Evolutionary conservation across 2,329 filamentous ascomycete species (phyloP).

Genomic region (Penicillium brevicompactum): DNA sequence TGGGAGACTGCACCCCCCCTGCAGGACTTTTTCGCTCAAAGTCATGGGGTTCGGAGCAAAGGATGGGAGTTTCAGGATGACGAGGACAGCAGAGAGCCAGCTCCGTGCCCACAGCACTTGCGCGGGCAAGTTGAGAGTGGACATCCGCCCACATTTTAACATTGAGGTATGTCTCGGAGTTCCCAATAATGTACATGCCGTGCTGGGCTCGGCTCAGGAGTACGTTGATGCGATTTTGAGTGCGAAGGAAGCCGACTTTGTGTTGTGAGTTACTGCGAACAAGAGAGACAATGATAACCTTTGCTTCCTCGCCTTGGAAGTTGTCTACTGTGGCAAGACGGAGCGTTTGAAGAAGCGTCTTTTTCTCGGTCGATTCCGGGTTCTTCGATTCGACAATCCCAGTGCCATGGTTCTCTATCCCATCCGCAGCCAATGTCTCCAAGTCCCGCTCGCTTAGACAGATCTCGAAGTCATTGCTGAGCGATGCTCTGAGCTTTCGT

Average conservation of each 20-base stretch:
- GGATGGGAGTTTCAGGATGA: conserved; percentile 4
- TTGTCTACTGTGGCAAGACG: conserved; percentile 65
- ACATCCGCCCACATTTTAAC: conserved; percentile 15
- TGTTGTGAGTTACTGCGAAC: conserved; percentile 63
- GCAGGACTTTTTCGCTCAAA: conserved; percentile 11
- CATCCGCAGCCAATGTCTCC: conserved; percentile 5
- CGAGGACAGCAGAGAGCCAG: conserved; percentile 11
- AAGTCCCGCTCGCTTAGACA: conserved; percentile 10
- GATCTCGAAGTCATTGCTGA: conserved; percentile 6
- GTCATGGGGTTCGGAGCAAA: conserved; percentile 6
- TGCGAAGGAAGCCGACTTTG: conserved; percentile 63
- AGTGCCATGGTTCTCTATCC: too few relatives aligned
- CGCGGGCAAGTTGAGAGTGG: background rate
- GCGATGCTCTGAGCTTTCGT: conserved; percentile 12
- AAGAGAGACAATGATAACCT: conserved; percentile 65
- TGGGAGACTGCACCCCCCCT: conserved; percentile 13
- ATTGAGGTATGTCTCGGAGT: conserved; percentile 12
- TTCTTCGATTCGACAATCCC: too few relatives aligned
- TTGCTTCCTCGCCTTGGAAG: conserved; percentile 72
- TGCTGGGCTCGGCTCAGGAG: conserved; percentile 49
- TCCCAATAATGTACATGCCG: conserved; percentile 15
- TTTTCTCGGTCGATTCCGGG: too few relatives aligned
- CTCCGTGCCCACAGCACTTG: conserved; percentile 2
- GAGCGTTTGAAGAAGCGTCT: conserved; percentile 14
- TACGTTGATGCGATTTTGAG: conserved; percentile 66